Percentiles rank a stretch among this genome's conserved stretches.
Evolutionary conservation across 768 basidiomycete species (phyloP).

Genomic region (Dendrothele bispora): DNA sequence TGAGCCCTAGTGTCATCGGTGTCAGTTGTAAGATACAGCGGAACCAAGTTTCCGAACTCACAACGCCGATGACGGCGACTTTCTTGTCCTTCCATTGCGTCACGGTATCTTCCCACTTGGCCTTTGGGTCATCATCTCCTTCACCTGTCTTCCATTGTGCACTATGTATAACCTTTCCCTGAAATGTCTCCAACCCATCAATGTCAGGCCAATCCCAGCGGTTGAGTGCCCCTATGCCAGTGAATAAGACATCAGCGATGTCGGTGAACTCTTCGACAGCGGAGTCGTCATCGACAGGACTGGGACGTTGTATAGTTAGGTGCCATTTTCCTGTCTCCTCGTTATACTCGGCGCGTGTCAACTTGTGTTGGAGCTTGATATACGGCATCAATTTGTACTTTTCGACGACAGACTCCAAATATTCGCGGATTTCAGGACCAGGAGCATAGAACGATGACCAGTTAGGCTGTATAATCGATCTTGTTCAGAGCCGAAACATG

Average conservation of each 20-base stretch:
- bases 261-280: constrained; percentile 35
- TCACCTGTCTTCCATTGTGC: constrained; percentile 54
- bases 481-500: too few species aligned
- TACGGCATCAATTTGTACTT: constrained; percentile 54
- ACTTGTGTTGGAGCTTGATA: constrained; percentile 56
- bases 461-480: constrained; percentile 39
- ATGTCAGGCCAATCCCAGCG: constrained; percentile 73
- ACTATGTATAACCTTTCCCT: constrained; percentile 62
- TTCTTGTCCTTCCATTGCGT: constrained; percentile 51
- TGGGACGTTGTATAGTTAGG: constrained; percentile 44
- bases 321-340: constrained; percentile 56
- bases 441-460: constrained; percentile 65
- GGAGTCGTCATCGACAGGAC: constrained; percentile 13
- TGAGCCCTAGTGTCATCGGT: constrained; percentile 47
- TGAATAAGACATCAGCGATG: constrained; percentile 58
- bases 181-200: constrained; percentile 52
- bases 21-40: background rate
- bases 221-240: constrained; percentile 51
- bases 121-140: constrained; percentile 20
- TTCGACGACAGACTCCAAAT: constrained; percentile 53
- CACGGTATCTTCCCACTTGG: constrained; percentile 43
- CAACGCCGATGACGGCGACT: constrained; percentile 62
- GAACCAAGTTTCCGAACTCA: constrained; percentile 28
- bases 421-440: constrained; percentile 56
- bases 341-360: constrained; percentile 51